These are phyloP conservation scores for Oryza punctata DNA, from an alignment of 176 grass and related monocot species.

Conservation along the genomic window DNA sequence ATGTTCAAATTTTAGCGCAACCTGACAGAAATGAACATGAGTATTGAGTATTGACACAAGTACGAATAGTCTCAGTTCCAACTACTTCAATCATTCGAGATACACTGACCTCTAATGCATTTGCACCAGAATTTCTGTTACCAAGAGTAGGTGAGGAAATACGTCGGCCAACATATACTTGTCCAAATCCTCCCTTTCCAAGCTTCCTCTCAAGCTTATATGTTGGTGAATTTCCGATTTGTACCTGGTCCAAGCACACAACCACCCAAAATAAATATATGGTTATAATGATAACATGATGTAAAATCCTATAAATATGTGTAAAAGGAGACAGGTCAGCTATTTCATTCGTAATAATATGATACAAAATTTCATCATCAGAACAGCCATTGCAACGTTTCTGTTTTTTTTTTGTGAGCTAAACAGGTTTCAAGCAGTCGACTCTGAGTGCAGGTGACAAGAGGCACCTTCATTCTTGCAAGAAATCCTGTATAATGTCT, in stretches of 20 bases:
- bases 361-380: neutral
- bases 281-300: conserved; percentile 10
- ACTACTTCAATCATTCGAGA: conserved; percentile 30
- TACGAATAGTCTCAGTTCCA: conserved; percentile 20
- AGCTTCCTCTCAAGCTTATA: conserved; percentile 94
- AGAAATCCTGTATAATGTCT: neutral
- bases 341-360: neutral
- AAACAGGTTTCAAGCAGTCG: neutral
- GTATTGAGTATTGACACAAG: conserved; percentile 25
- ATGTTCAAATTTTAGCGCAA: conserved; percentile 95
- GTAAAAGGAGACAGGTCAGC: neutral
- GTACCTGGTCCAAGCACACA: conserved; percentile 60
- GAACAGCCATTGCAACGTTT: neutral
- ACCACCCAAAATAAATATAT: neutral
- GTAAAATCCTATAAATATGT: neutral
- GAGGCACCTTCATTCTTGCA: neutral
- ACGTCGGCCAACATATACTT: conserved; percentile 84
- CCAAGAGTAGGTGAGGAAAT: conserved; percentile 53
- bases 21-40: conserved; percentile 56
- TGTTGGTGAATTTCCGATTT: conserved; percentile 73
- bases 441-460: neutral
- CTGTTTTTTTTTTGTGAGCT: neutral
- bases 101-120: conserved; percentile 76
- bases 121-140: conserved; percentile 63
- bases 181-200: conserved; percentile 97